Conservation (phyloP, 768 basidiomycete genomes). For the Tricholoma terreum region DNA sequence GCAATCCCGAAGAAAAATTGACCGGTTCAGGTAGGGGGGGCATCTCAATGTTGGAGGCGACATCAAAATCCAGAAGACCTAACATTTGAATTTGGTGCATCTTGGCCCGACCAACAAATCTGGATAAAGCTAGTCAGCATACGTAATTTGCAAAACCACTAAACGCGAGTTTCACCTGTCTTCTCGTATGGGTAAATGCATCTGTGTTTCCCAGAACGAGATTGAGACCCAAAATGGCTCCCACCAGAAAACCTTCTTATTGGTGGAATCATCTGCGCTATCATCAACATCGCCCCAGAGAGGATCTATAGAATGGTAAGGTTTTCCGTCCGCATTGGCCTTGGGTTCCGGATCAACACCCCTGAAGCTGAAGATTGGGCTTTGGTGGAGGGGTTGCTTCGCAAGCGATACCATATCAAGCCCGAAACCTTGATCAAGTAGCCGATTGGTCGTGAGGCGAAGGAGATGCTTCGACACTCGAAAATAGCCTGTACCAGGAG, state of each 20-base stretch:
- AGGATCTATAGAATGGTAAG: slow-evolving; percentile 55
- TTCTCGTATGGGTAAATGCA: slow-evolving; percentile 76
- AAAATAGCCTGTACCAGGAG: slow-evolving; percentile 93
- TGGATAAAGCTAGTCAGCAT: slow-evolving; percentile 25
- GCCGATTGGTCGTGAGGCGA: slow-evolving; percentile 86
- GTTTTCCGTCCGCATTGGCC: slow-evolving; percentile 45
- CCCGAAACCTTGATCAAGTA: slow-evolving; percentile 91
- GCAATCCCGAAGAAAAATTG: slow-evolving; percentile 30
- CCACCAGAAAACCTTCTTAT: slow-evolving; percentile 77
- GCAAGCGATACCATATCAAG: slow-evolving; percentile 85
- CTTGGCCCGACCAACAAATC: slow-evolving; percentile 91
- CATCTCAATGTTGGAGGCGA: slow-evolving; percentile 84
- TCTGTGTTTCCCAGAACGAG: slow-evolving; percentile 84
- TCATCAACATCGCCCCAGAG: slow-evolving; percentile 72
- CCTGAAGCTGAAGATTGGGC: slow-evolving; percentile 88
- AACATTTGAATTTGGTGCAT: slow-evolving; percentile 98
- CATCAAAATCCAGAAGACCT: slow-evolving; percentile 87
- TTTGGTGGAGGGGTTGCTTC: slow-evolving; percentile 90
- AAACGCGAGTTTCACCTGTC: slow-evolving; percentile 53
- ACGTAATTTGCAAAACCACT: background rate
- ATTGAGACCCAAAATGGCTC: slow-evolving; percentile 85
- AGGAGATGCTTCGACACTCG: slow-evolving; percentile 88
- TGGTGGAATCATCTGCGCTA: slow-evolving; percentile 25
- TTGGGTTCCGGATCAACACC: slow-evolving; percentile 56
- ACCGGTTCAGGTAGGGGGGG: slow-evolving; percentile 61